Evolutionary conservation across 2,329 filamentous ascomycete genomes (phyloP).

Genomic region (Aspergillus sp.): DNA sequence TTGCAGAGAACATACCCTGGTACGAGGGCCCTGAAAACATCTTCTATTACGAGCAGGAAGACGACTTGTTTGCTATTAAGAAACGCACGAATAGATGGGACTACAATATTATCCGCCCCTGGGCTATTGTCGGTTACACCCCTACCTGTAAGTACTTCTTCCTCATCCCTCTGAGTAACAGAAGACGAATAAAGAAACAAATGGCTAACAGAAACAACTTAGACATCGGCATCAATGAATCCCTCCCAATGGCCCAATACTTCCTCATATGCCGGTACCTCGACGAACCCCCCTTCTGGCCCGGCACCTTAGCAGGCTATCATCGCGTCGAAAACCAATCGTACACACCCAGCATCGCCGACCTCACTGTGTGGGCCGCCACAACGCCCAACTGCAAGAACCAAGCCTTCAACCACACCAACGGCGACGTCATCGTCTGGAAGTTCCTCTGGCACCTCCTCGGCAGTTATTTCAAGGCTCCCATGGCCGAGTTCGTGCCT

Average conservation of each 20-base stretch:
- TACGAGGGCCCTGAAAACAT: neutral
- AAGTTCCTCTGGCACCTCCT: neutral
- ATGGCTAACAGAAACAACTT: neutral
- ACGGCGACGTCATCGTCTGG: neutral
- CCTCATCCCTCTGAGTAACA: neutral
- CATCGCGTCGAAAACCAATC: too few species aligned
- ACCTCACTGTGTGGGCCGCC: neutral
- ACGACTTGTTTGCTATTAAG: neutral
- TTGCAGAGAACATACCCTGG: neutral
- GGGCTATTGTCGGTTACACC: neutral
- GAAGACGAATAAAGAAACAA: neutral
- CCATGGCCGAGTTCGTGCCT: neutral
- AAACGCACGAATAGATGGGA: neutral
- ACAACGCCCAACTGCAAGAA: neutral
- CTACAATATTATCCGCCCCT: neutral
- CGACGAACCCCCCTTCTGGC: too few species aligned
- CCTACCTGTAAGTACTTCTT: too few species aligned
- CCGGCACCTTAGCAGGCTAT: too few species aligned
- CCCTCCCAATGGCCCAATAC: neutral
- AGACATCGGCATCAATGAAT: neutral
- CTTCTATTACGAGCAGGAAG: neutral
- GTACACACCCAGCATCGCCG: too few species aligned
- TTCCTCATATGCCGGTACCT: too few species aligned
- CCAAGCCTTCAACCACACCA: neutral
- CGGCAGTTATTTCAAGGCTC: neutral